Percentiles rank a stretch among this genome's conserved stretches.
These are phyloP conservation scores for Diaporthe sp. DNA, from an alignment of 2,329 filamentous ascomycete genomes.

Conservation along the genomic window DNA sequence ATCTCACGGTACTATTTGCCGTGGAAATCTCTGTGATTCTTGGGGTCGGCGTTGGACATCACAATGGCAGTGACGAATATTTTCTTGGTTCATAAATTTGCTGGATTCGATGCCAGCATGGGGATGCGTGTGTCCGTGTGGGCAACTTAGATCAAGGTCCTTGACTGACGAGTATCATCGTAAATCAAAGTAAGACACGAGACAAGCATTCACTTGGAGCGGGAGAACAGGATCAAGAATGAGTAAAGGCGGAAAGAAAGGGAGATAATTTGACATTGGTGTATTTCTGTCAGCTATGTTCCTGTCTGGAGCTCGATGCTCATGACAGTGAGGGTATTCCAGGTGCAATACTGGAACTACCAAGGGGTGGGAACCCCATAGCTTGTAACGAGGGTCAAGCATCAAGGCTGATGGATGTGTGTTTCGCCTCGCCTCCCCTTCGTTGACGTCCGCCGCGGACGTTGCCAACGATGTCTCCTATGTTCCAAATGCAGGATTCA, in stretches of 20 bases:
- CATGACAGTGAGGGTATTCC: conserved; percentile 18
- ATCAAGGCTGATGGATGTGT: background rate
- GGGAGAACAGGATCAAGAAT: no score
- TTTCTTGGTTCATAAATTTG: background rate
- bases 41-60: background rate
- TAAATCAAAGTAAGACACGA: no score
- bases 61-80: background rate
- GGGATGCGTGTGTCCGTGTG: no score
- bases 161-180: no score
- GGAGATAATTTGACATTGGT: background rate
- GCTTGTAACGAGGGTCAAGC: conserved; percentile 14
- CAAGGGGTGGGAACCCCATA: background rate
- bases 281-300: background rate
- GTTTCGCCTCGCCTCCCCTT: background rate
- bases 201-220: background rate
- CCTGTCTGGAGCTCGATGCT: background rate
- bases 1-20: background rate
- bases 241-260: background rate
- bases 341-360: background rate
- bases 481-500: background rate
- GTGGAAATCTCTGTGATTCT: background rate
- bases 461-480: background rate
- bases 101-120: background rate
- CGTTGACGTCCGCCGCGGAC: background rate
- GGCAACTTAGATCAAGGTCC: background rate